Evolutionary conservation across 768 basidiomycete species (phyloP).

Genomic region (Termitomyces sp.): DNA sequence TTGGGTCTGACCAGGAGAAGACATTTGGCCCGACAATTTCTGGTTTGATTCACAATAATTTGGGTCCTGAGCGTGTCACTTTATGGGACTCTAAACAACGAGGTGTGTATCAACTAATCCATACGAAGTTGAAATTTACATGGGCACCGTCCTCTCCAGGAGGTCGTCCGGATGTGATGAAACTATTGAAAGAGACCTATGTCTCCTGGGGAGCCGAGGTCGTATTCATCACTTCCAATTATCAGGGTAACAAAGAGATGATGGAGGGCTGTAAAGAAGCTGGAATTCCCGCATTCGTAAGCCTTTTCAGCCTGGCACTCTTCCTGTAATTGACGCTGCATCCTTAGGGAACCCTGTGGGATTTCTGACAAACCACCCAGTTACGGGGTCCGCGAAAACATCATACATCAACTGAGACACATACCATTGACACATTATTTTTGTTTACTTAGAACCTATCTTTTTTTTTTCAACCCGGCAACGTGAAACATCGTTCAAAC

Average conservation of each 20-base stretch:
- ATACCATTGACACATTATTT: neutral
- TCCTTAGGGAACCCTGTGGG: conserved; percentile 62
- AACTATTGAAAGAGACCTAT: conserved; percentile 68
- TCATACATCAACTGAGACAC: neutral
- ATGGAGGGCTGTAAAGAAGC: conserved; percentile 76
- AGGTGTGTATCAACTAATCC: conserved; percentile 28
- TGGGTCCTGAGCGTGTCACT: conserved; percentile 65
- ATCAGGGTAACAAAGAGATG: conserved; percentile 73
- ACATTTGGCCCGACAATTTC: conserved; percentile 81
- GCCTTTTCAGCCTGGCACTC: conserved; percentile 13
- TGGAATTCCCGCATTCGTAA: conserved; percentile 63
- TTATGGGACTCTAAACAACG: conserved; percentile 77
- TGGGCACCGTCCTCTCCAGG: conserved; percentile 22
- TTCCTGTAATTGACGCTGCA: neutral
- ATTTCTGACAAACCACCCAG: conserved; percentile 38
- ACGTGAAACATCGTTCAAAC: neutral
- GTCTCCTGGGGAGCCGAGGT: conserved; percentile 80
- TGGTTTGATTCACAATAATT: conserved; percentile 59
- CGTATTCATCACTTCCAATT: conserved; percentile 81
- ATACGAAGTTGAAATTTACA: neutral
- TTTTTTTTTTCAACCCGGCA: neutral
- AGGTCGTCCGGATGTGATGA: conserved; percentile 76
- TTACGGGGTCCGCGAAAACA: neutral
- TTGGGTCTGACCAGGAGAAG: conserved; percentile 80
- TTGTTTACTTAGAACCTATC: neutral